Conservation (phyloP, 225 moss, liverwort and hornwort genomes). For the Pleurozium schreberi region DNA sequence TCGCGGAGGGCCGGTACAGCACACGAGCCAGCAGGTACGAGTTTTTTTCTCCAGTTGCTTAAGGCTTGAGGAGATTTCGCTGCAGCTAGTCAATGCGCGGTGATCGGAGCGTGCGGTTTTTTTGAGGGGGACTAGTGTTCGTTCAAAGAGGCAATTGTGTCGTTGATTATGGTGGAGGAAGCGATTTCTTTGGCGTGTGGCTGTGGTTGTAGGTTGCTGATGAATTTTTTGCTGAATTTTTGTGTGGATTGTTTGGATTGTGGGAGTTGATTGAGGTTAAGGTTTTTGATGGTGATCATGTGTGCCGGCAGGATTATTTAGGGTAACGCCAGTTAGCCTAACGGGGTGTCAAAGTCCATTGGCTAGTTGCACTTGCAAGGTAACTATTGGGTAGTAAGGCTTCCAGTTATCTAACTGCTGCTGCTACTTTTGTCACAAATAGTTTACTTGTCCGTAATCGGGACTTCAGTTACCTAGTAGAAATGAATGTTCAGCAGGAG, state of each 20-base stretch:
- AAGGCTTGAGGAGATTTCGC: neutral
- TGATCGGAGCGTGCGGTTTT: neutral
- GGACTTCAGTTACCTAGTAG: neutral
- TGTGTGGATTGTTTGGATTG: neutral
- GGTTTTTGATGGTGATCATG: neutral
- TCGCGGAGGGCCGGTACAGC: neutral
- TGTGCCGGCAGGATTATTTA: conserved; percentile 32
- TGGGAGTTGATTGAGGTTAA: neutral
- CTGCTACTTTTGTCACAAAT: neutral
- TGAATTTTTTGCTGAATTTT: neutral
- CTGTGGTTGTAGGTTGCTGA: neutral
- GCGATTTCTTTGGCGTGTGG: neutral
- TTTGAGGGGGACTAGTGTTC: neutral
- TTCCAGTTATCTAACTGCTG: neutral
- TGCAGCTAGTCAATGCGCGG: neutral
- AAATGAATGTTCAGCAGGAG: neutral
- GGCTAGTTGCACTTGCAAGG: neutral
- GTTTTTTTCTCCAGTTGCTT: neutral
- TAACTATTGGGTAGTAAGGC: neutral
- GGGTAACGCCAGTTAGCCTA: neutral
- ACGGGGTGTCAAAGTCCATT: neutral
- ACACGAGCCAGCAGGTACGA: conserved; percentile 18
- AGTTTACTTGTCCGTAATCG: neutral
- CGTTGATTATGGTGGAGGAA: neutral
- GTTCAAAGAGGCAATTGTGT: neutral